Conservation (phyloP, 1,284 basidiomycete species). For the Trametes polyzona region DNA sequence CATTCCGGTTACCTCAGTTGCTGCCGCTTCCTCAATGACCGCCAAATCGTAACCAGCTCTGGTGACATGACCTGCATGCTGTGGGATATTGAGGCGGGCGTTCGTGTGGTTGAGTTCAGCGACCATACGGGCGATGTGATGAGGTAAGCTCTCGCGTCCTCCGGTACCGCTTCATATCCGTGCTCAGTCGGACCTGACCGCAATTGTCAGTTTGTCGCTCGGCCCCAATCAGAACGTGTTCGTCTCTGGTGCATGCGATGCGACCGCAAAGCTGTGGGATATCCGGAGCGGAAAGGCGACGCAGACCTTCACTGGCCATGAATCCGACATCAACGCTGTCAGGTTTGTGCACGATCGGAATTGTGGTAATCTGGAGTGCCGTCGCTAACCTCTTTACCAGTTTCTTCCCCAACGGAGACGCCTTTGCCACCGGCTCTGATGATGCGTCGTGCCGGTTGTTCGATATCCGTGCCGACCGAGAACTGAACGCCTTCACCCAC, state of each 20-base stretch:
- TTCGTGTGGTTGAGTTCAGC: slow-evolving; percentile 94
- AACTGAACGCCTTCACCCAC: slow-evolving; percentile 95
- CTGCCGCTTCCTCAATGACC: slow-evolving; percentile 97
- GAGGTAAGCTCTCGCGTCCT: slow-evolving; percentile 66
- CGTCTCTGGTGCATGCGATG: slow-evolving; percentile 98
- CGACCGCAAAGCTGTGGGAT: slow-evolving; percentile 98
- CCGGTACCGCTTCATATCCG: slow-evolving; percentile 21
- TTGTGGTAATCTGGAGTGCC: neutral
- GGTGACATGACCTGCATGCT: slow-evolving; percentile 99
- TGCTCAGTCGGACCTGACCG: slow-evolving; percentile 1
- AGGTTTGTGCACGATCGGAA: slow-evolving; percentile 65
- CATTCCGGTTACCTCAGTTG: slow-evolving; percentile 98
- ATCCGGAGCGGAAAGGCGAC: slow-evolving; percentile 96
- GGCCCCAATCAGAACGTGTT: slow-evolving; percentile 95
- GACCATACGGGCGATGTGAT: slow-evolving; percentile 99
- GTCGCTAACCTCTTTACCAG: slow-evolving; percentile 44
- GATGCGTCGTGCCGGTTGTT: slow-evolving; percentile 98
- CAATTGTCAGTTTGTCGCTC: slow-evolving; percentile 78
- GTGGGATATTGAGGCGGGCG: slow-evolving; percentile 98
- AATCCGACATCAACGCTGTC: slow-evolving; percentile 99
- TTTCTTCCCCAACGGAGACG: slow-evolving; percentile 99
- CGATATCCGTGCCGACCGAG: slow-evolving; percentile 96
- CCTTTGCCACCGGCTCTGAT: slow-evolving; percentile 98
- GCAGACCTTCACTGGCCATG: slow-evolving; percentile 98
- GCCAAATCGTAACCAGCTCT: slow-evolving; percentile 96